Base-by-base conservation (phyloP, 139 green algal genomes). In the Chlorella sp. region DNA sequence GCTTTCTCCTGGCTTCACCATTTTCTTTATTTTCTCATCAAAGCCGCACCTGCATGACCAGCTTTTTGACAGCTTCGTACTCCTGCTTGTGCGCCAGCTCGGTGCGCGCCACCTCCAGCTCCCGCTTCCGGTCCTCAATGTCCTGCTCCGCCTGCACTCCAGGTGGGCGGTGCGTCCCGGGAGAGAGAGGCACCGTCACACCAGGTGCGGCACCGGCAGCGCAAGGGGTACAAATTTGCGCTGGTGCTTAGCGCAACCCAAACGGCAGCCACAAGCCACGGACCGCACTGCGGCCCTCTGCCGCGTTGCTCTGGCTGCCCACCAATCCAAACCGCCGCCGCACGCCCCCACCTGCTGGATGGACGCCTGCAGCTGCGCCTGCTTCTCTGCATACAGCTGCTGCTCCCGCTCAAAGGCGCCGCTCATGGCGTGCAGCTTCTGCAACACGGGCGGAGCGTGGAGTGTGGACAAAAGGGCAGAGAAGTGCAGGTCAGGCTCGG, bases 11-110 rank as follows among this genome's bases (percentile, higher is more conserved):
- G n/a, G n/a, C n/a, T n/a, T n/a, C n/a, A n/a, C n/a, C n/a, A n/a
- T n/a, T n/a, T n/a, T n/a, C n/a, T n/a, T n/a, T n/a, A n/a, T n/a
- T n/a, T n/a, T n/a, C n/a, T n/a, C n/a, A n/a, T n/a, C n/a, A n/a
- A n/a, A 51, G 15, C 32, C 56, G 12, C 21, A n/a, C 55, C 78
- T 84, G 81, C 57, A 89, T 79, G 41, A 89, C 39, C 28, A 64
- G 36, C 56, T 80, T 62, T 44, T 76, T 84, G 16, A 89, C 30
- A 1, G 44, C 73, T 44, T 90, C 86, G 28, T 86, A 87, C 72
- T 90, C 80, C 63, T 87, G 60, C 74, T 84, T 56, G 28, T 84
- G 74, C 62, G 32, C 63, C 41, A 90, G 71, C 73, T 87, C 86
- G 28, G 68, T 47, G 25, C 86, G 62, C 30, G 86, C 86, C 47